Conservation (phyloP, 345 rosid species). For the Carallia pectinifolia region DNA sequence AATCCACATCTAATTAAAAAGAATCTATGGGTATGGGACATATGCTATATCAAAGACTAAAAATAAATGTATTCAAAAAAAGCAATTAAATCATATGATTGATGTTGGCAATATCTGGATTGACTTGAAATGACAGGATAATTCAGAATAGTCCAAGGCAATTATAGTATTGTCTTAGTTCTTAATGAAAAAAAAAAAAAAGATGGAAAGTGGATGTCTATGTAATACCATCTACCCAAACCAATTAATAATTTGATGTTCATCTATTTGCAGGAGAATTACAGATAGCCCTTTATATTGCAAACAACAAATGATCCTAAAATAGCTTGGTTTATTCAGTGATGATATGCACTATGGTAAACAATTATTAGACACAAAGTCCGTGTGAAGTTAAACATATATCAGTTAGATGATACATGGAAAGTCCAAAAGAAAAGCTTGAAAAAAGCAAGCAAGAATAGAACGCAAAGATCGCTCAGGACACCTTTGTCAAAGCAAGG, state of each 20-base stretch:
- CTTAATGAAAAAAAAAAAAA: background rate
- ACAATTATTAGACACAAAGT: too few relatives aligned
- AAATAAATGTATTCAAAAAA: background rate
- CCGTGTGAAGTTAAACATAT: too few relatives aligned
- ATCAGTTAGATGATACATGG: too few relatives aligned
- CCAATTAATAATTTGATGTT: too few relatives aligned
- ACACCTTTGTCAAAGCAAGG: background rate
- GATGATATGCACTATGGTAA: too few relatives aligned
- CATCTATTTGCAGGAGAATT: too few relatives aligned
- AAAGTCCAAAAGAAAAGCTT: background rate
- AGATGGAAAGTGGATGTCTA: too few relatives aligned
- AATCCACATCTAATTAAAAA: background rate
- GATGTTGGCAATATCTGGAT: background rate
- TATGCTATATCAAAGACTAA: background rate
- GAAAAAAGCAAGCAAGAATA: background rate
- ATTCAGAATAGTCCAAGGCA: background rate
- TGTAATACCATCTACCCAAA: too few relatives aligned
- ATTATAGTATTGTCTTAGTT: background rate
- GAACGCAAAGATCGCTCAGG: background rate
- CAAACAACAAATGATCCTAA: too few relatives aligned
- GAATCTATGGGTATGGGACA: background rate
- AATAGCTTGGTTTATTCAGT: too few relatives aligned
- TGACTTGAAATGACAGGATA: background rate
- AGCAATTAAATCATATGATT: background rate
- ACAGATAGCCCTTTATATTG: too few relatives aligned